Conservation (phyloP, 129 eudicot genomes). For the Escallonia herrerae region DNA sequence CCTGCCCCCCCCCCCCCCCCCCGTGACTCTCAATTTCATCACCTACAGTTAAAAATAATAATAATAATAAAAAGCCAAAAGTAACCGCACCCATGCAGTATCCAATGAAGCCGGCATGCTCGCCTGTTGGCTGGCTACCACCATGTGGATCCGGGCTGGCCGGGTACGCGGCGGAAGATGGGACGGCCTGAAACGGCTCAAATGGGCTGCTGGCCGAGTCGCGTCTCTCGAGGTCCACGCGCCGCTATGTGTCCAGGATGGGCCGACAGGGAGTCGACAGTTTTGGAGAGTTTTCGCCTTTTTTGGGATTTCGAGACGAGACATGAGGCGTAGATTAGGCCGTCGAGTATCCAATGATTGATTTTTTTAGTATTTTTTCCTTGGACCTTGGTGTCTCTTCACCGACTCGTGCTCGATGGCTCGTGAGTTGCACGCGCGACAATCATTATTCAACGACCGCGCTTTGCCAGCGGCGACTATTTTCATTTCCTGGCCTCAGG, state of each 20-base stretch:
- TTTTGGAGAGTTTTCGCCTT: not conserved
- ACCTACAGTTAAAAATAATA: too few species aligned
- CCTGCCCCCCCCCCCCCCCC: too few species aligned
- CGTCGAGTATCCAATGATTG: constrained; percentile 31
- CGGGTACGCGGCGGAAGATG: not conserved
- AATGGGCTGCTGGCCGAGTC: not conserved
- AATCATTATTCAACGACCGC: too few species aligned
- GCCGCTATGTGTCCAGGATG: constrained; percentile 27
- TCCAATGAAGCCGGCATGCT: not conserved
- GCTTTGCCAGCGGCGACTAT: too few species aligned
- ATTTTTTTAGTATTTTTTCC: constrained; percentile 6
- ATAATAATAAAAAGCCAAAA: too few species aligned
- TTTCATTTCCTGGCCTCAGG: too few species aligned
- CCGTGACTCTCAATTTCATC: not conserved
- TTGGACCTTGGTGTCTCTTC: too few species aligned
- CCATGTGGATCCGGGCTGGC: not conserved
- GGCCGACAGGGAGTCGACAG: constrained; percentile 30
- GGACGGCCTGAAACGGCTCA: not conserved
- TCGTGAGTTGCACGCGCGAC: too few species aligned
- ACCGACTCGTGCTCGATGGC: too few species aligned
- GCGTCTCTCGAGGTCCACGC: constrained; percentile 21
- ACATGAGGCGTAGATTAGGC: constrained; percentile 20
- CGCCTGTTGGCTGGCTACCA: not conserved
- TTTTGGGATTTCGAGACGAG: constrained; percentile 10
- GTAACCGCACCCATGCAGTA: not conserved